Percentiles rank a stretch among this genome's conserved stretches.
Evolutionary conservation across 1,139 yeast species (phyloP).

Genomic region (Zygosaccharomyces pseudobailii): DNA sequence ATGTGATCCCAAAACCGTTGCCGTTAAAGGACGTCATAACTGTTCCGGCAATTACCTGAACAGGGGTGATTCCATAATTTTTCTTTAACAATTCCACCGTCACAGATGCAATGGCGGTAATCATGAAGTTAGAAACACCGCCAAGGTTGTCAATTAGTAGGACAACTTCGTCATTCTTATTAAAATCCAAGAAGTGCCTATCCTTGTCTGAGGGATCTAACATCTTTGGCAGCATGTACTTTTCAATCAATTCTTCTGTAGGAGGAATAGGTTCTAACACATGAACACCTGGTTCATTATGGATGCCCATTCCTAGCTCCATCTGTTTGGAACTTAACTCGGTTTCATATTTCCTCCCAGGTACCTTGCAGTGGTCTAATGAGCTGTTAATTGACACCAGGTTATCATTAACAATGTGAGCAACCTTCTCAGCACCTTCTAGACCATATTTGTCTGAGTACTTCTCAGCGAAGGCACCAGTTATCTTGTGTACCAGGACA

Average conservation of each 20-base stretch:
- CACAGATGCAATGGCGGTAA: conserved; percentile 56
- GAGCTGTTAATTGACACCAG: conserved; percentile 87
- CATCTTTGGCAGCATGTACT: conserved; percentile 48
- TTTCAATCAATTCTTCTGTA: conserved; percentile 50
- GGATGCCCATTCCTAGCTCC: conserved; percentile 94
- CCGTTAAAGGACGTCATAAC: conserved; percentile 84
- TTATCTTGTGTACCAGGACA: conserved; percentile 73
- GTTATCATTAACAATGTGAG: conserved; percentile 55
- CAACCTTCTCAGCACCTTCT: conserved; percentile 51
- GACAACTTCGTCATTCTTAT: conserved; percentile 57
- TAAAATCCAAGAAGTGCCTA: conserved; percentile 67
- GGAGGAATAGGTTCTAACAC: conserved; percentile 68
- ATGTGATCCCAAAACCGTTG: conserved; percentile 83
- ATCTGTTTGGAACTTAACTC: conserved; percentile 57
- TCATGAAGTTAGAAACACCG: conserved; percentile 74
- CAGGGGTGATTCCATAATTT: conserved; percentile 56
- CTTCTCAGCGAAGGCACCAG: conserved; percentile 66
- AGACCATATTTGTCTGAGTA: conserved; percentile 43
- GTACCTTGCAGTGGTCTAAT: conserved; percentile 83
- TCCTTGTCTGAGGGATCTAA: conserved; percentile 56
- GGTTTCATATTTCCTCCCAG: conserved; percentile 62
- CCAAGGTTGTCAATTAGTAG: conserved; percentile 76
- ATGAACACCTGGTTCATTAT: conserved; percentile 84
- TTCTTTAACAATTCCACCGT: conserved; percentile 42
- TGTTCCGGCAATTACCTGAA: conserved; percentile 63